Percentiles rank a stretch among this genome's conserved stretches.
Conservation (phyloP, 2,329 filamentous ascomycete species). For the Thielaviopsis populi region DNA sequence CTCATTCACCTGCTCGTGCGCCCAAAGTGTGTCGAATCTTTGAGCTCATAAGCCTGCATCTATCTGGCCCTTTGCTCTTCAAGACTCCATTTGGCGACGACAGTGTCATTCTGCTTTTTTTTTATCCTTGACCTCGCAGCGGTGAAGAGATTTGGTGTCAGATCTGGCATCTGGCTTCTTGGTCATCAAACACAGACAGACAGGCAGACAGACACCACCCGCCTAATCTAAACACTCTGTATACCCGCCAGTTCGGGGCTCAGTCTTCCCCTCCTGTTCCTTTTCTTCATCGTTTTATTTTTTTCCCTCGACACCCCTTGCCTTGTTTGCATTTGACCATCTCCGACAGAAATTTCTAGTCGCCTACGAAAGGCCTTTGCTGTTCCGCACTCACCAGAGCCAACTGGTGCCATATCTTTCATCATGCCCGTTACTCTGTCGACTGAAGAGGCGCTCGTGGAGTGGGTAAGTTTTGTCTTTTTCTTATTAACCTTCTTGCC, state of each 20-base stretch:
- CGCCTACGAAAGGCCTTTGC: conserved; percentile 12
- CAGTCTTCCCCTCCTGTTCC: not conserved
- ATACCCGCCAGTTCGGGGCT: not conserved
- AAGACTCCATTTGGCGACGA: not conserved
- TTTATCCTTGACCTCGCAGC: not conserved
- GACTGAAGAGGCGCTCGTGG: conserved; percentile 16
- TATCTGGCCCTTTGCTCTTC: not conserved
- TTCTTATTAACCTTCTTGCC: not conserved
- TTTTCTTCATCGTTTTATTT: not conserved
- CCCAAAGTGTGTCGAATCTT: not conserved
- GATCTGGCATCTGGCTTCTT: conserved; percentile 11
- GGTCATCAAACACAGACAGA: not conserved
- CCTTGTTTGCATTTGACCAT: not conserved
- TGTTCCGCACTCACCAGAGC: conserved; percentile 1
- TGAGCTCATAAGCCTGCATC: not conserved
- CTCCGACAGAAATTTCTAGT: not conserved
- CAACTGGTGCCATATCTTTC: not conserved
- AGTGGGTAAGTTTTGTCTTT: conserved; percentile 13
- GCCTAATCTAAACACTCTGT: not conserved
- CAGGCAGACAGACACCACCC: too few species aligned
- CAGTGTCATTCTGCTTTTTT: not conserved
- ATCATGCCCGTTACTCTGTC: conserved; percentile 12
- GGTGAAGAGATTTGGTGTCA: conserved; percentile 3
- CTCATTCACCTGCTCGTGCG: not conserved
- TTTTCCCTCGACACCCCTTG: conserved; percentile 1